A percentile compares a stretch with the other conserved stretches of the same genome.
Conservation (phyloP, 768 basidiomycete genomes). For the Boletus rufocinnamomeus region DNA sequence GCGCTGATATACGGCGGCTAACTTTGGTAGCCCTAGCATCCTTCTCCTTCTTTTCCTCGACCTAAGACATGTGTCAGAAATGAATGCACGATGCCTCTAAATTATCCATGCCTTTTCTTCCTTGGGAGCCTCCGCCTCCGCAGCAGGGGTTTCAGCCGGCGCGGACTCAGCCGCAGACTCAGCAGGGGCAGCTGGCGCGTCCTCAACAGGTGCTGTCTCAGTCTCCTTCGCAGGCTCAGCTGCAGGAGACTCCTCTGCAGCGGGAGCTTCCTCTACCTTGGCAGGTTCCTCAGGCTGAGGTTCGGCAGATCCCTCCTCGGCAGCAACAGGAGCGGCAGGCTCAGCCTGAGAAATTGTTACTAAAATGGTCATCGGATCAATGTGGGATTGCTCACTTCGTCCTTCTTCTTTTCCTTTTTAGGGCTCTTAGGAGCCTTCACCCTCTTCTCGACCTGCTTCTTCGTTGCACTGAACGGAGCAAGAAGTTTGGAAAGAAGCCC, state of each 20-base stretch:
- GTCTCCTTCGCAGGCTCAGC: slow-evolving; percentile 72
- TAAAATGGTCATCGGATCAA: not conserved
- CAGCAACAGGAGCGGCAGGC: slow-evolving; percentile 34
- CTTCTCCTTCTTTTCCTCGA: slow-evolving; percentile 52
- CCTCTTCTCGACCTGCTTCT: slow-evolving; percentile 56
- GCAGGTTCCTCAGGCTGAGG: slow-evolving; percentile 34
- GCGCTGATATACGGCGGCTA: slow-evolving; percentile 80
- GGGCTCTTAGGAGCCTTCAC: slow-evolving; percentile 70
- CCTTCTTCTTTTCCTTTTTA: slow-evolving; percentile 84
- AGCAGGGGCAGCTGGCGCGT: slow-evolving; percentile 30
- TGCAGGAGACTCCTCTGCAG: slow-evolving; percentile 34
- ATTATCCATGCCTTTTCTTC: slow-evolving; percentile 56
- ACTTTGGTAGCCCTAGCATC: slow-evolving; percentile 60
- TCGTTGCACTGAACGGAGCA: slow-evolving; percentile 66
- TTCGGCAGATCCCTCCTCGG: slow-evolving; percentile 39
- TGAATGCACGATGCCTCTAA: not conserved
- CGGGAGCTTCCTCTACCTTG: slow-evolving; percentile 46
- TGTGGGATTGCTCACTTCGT: slow-evolving; percentile 47
- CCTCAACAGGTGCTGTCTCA: slow-evolving; percentile 38
- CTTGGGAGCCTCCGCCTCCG: slow-evolving; percentile 42
- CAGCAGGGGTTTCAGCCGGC: slow-evolving; percentile 39
- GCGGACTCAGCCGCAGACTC: slow-evolving; percentile 35
- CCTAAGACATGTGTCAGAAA: slow-evolving; percentile 27
- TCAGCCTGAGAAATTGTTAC: slow-evolving; percentile 31
- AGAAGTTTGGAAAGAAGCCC: slow-evolving; percentile 76